phyloP scores from a whole-genome alignment of 2,329 filamentous ascomycete genomes.

The Mycosphaerella sp. region DNA sequence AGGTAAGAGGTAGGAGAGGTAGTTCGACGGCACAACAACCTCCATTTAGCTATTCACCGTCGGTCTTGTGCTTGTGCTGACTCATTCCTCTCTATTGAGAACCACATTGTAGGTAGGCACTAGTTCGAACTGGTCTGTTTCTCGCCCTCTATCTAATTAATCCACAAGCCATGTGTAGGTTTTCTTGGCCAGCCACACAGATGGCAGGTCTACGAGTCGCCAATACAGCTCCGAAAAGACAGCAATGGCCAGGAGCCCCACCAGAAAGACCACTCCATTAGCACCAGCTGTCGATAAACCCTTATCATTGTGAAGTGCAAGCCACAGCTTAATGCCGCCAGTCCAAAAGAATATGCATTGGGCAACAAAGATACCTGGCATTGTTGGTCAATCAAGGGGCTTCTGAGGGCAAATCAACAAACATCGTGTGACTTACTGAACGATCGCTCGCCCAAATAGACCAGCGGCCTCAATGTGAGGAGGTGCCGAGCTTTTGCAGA shows the following conservation, averaged over 20 bases:
- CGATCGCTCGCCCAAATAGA: conserved; percentile 26
- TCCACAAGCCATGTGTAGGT: conserved; percentile 23
- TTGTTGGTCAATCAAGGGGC: not conserved
- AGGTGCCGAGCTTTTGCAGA: conserved; percentile 14
- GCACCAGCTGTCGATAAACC: conserved; percentile 17
- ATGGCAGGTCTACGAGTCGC: conserved; percentile 24
- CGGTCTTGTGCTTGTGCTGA: too few relatives aligned
- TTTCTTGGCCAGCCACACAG: conserved; percentile 21
- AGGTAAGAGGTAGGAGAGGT: too few relatives aligned
- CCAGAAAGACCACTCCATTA: conserved; percentile 25
- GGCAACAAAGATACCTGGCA: conserved; percentile 26
- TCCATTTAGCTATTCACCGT: too few relatives aligned
- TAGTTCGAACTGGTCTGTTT: too few relatives aligned
- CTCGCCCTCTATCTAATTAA: not conserved
- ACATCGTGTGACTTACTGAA: conserved; percentile 21
- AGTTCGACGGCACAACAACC: too few relatives aligned
- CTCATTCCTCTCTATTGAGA: too few relatives aligned
- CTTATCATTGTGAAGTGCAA: conserved; percentile 17
- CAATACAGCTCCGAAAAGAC: conserved; percentile 25
- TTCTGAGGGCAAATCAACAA: not conserved
- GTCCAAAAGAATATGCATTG: conserved; percentile 29
- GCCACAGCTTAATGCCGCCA: conserved; percentile 28
- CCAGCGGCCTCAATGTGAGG: conserved; percentile 24
- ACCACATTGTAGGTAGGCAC: not conserved
- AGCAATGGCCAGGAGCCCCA: conserved; percentile 15